Base-by-base conservation (phyloP, 371 early-diverging fungal genomes). In the Mucor mucedo region DNA sequence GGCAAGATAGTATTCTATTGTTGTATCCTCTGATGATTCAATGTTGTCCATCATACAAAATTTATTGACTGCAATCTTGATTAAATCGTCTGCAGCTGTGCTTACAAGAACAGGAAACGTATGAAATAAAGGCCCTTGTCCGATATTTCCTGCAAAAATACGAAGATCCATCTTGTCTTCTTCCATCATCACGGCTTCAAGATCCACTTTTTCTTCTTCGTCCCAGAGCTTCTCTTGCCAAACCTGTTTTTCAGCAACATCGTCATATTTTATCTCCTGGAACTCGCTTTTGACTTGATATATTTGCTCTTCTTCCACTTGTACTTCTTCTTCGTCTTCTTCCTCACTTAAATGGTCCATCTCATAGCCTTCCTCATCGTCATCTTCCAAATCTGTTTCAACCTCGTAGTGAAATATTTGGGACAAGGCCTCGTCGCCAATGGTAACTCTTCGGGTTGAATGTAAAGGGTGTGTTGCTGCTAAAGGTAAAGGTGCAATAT, bases 61-160 rank as follows among this genome's bases (percentile, higher is more conserved):
- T 32, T 77, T 76, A 59, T 73, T 48, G 0, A 78, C 75, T 0
- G 87, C 81, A n/a, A 74, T 65, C 30, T 78, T 66, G 13, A 84
- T 76, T 8, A 84, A 65, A n/a, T 82, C 87, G 0, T 83, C 81
- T 1, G 87, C 80, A 29, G 83, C 75, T 0, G 85, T 84, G 2
- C 70, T 33, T 11, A 69, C 45, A 2, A 60, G 66, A 16, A 83
- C 71, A 3, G 73, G 65, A 35, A 86, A 81, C 0, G 87, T 77
- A 63, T 86, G 84, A 62, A 84, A 86, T 55, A 82, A 68, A 0
- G 85, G 80, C 13, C 80, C 83, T 60, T 80, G 79, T 10, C 82
- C 84, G 29, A 84, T 84, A 52, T 84, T 86, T 47, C 87, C 87
- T 14, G 84, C 84, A 71, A 84, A 86, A 2, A 86, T 84, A n/a